Conservation (phyloP, 257 asterid species). For the Verbena officinalis region DNA sequence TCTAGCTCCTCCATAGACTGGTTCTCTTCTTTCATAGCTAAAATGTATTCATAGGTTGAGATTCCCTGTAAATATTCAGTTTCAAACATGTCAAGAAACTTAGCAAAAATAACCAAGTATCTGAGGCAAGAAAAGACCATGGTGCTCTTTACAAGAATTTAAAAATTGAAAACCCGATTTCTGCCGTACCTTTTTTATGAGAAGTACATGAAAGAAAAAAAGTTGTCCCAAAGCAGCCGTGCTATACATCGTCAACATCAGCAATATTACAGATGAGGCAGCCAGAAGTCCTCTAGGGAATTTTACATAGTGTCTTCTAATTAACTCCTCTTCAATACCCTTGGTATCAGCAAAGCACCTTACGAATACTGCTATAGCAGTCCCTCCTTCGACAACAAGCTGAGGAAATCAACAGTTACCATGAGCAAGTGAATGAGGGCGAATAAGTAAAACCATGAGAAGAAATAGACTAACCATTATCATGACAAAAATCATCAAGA, state of each 20-base stretch:
- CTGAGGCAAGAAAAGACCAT: not conserved
- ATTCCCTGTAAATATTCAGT: slow-evolving; percentile 70
- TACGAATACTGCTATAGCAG: slow-evolving; percentile 79
- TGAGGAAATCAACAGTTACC: slow-evolving; percentile 39
- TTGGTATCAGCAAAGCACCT: slow-evolving; percentile 84
- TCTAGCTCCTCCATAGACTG: slow-evolving; percentile 68
- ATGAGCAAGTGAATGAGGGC: slow-evolving; percentile 11
- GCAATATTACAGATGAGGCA: slow-evolving; percentile 70
- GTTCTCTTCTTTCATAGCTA: slow-evolving; percentile 92
- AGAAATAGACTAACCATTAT: slow-evolving; percentile 62
- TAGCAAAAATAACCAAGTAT: no score
- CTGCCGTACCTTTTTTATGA: slow-evolving; percentile 79
- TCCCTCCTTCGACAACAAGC: slow-evolving; percentile 88
- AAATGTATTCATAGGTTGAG: slow-evolving; percentile 90
- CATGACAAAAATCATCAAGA: slow-evolving; percentile 75
- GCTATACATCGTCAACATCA: slow-evolving; percentile 66
- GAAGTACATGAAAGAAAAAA: slow-evolving; percentile 85
- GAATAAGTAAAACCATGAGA: not conserved
- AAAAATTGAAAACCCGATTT: not conserved
- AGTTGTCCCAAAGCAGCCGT: slow-evolving; percentile 93
- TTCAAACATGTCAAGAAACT: slow-evolving; percentile 15
- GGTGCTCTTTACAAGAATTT: not conserved
- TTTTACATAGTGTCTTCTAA: slow-evolving; percentile 47
- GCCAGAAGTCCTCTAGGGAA: slow-evolving; percentile 90
- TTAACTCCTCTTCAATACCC: slow-evolving; percentile 66